Conservation (phyloP, 345 rosid genomes). For the Brassica incana region DNA sequence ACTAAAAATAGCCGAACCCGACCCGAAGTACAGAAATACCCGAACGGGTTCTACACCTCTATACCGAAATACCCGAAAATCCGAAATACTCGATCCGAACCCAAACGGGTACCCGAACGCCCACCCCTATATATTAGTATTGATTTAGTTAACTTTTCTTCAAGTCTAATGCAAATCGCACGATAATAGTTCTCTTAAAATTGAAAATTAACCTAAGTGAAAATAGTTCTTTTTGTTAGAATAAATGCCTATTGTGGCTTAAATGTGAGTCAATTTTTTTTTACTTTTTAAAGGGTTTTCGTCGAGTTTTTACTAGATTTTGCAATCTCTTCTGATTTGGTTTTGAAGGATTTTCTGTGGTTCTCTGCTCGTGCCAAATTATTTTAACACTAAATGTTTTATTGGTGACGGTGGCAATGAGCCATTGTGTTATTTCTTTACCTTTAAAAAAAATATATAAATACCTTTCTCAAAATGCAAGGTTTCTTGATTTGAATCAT, state of each 20-base stretch:
- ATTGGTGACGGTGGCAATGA: conserved; percentile 33
- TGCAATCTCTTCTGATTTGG: background rate
- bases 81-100: too few species aligned
- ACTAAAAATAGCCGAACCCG: too few species aligned
- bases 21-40: too few species aligned
- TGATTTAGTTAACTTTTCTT: conserved; percentile 23
- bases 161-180: conserved; percentile 3
- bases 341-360: background rate
- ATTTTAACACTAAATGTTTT: conserved; percentile 6
- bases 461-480: conserved; percentile 12
- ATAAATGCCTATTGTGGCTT: background rate
- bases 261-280: background rate
- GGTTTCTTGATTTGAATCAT: conserved; percentile 22
- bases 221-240: background rate
- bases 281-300: too few species aligned
- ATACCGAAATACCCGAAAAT: too few species aligned
- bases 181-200: background rate
- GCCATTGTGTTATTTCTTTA: conserved; percentile 20
- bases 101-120: too few species aligned
- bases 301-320: background rate
- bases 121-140: background rate
- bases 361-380: conserved; percentile 22
- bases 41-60: too few species aligned
- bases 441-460: background rate
- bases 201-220: background rate